phyloP scores from a whole-genome alignment of 495 filamentous ascomycete genomes.

The Penicillium coffeae region DNA sequence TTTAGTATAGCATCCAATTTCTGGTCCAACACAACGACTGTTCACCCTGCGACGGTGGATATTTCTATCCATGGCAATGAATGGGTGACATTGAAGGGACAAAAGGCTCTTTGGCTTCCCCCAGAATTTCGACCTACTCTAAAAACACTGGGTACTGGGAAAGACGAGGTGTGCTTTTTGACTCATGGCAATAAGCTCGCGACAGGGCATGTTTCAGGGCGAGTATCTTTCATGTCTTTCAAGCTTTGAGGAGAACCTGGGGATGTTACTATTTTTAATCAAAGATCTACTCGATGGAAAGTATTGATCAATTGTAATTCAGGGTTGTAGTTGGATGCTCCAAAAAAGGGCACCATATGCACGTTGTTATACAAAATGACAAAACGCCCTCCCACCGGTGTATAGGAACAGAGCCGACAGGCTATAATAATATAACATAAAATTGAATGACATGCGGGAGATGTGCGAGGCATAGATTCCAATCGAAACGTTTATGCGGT shows the following conservation, averaged over 20 bases:
- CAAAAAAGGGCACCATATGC: conserved; percentile 4
- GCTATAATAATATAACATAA: background rate
- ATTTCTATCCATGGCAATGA: background rate
- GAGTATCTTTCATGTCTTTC: background rate
- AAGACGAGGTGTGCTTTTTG: no score
- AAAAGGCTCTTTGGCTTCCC: background rate
- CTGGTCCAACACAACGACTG: background rate
- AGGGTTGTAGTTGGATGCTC: background rate
- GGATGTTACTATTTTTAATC: background rate
- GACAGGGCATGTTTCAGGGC: background rate
- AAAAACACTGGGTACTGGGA: no score
- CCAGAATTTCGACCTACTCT: background rate
- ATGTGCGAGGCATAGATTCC: background rate
- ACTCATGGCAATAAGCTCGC: background rate
- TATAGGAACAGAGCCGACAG: background rate
- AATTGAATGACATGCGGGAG: background rate
- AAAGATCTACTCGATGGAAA: background rate
- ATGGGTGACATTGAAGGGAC: background rate
- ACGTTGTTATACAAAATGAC: conserved; percentile 23
- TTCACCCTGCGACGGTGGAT: background rate
- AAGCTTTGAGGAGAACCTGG: background rate
- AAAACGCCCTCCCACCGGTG: conserved; percentile 25
- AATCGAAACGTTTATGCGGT: conserved; percentile 4
- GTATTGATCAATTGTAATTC: background rate
- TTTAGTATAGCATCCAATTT: background rate